A percentile compares a stretch with the other conserved stretches of the same genome.
These are phyloP conservation scores for Celoporthe dispersa DNA, from an alignment of 2,329 filamentous ascomycete genomes.

Conservation along the genomic window DNA sequence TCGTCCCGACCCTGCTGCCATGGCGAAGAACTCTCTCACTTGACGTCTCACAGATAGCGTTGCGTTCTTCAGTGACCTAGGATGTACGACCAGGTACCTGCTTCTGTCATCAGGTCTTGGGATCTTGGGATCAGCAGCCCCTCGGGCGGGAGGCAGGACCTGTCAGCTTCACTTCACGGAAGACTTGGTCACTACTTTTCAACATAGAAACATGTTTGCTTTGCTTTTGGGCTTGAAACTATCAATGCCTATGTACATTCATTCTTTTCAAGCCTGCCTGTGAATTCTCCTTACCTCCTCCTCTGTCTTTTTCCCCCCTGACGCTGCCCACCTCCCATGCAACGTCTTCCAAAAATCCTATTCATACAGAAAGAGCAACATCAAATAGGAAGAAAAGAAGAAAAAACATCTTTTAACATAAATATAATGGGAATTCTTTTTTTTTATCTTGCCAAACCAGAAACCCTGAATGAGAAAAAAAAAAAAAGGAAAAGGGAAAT, in stretches of 20 bases:
- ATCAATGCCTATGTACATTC: not conserved
- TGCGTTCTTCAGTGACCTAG: not conserved
- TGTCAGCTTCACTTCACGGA: not conserved
- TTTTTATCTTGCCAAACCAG: constrained; percentile 29
- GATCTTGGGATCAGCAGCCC: not conserved
- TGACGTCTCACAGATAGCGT: not conserved
- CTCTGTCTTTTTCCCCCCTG: not conserved
- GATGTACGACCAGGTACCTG: too few species aligned
- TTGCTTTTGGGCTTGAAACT: not conserved
- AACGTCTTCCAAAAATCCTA: not conserved
- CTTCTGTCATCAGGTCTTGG: not conserved
- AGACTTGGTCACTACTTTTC: not conserved
- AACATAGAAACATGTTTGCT: not conserved
- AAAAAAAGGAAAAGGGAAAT: constrained; percentile 8
- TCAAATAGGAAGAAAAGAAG: not conserved
- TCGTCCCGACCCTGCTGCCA: not conserved
- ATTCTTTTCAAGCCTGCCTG: not conserved
- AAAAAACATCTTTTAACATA: constrained; percentile 3
- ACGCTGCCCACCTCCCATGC: not conserved
- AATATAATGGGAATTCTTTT: constrained; percentile 13
- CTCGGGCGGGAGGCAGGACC: not conserved
- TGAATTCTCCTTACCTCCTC: not conserved
- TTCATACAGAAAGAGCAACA: not conserved
- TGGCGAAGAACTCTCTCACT: not conserved
- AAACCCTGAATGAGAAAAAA: constrained; percentile 17